Base-by-base conservation (phyloP, 352 stramenopile genomes). In the Pythium scleroteichum region DNA sequence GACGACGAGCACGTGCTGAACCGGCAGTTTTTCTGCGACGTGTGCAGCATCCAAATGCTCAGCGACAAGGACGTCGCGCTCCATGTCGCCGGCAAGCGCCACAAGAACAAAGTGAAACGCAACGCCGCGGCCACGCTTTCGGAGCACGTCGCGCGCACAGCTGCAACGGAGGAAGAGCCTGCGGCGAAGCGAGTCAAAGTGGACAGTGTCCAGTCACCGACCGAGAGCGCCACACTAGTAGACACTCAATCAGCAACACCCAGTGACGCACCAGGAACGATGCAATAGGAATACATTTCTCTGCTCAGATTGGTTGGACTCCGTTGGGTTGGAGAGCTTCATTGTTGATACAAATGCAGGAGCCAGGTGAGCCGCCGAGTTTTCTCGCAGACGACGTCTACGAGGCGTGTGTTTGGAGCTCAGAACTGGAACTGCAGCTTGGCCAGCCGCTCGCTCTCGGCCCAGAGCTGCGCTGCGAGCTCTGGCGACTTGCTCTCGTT, bases 71-170 rank as follows among this genome's bases (percentile, higher is more conserved):
- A 95, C 63, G 70, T 89, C 16, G 59, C 41, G 39, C 62, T 92
- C 35, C 86, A 95, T 64, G 68, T 65, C 42, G 88, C 90, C 54
- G 86, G 86, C 41, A 91, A 91, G 64, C 87, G 85, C 38, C 86
- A 95, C 76, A 92, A 95, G 71, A 90, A 89, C 51, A 79, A 87
- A 51, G 35, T 89, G 78, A 82, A 45, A 62, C 69, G 24, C 61
- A 78, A 72, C 73, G 52, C 51, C 20, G 72, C 78, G 0, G 68
- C 70, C 3, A 85, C 81, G 9, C 71, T 88, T 24, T 86, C 80
- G 22, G 76, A 85, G 62, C 72, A 68, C 19, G 59, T 83, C 26
- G 65, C 79, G 57, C 51, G 23, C 38, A 20, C 38, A 20, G 38
- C 38, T 20, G 38, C 35, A 5, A 23, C 6, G 14, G 12, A 24